Evolutionary conservation across 177 flowering plant species (phyloP).

Genomic region (Vitis hybrid): DNA sequence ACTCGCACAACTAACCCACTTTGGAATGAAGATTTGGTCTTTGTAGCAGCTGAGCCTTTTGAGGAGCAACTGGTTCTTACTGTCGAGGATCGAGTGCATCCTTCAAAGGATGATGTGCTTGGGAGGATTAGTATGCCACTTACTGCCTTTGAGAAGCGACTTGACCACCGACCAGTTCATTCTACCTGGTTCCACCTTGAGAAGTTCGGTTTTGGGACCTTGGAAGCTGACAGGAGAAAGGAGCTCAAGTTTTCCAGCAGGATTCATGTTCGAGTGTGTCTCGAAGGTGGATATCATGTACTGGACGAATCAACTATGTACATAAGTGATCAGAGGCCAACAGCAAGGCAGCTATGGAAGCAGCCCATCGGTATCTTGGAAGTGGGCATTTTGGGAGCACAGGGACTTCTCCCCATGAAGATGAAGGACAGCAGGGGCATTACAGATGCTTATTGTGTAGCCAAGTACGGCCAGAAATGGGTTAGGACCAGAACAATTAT

Average conservation of each 20-base stretch:
- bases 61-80: constrained; percentile 39
- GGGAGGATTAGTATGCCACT: constrained; percentile 32
- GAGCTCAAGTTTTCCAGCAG: constrained; percentile 50
- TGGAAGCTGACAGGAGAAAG: constrained; percentile 49
- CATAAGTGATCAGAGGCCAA: constrained; percentile 53
- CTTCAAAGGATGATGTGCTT: constrained; percentile 28
- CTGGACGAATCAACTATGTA: constrained; percentile 61
- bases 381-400: constrained; percentile 54
- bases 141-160: constrained; percentile 30
- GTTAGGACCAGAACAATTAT: constrained; percentile 42
- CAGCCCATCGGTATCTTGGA: constrained; percentile 53
- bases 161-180: constrained; percentile 34
- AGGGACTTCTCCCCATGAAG: constrained; percentile 59
- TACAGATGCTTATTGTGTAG: constrained; percentile 64
- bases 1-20: constrained; percentile 28
- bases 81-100: constrained; percentile 31
- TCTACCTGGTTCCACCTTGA: constrained; percentile 46
- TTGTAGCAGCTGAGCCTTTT: constrained; percentile 54
- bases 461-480: constrained; percentile 66
- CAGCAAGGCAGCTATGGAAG: constrained; percentile 61
- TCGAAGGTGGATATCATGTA: constrained; percentile 65
- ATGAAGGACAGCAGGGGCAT: constrained; percentile 42
- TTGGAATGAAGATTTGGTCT: constrained; percentile 47
- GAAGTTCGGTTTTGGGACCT: constrained; percentile 41
- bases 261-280: constrained; percentile 49